A percentile compares a stretch with the other conserved stretches of the same genome.
phyloP scores from a whole-genome alignment of 495 filamentous ascomycete species.

The Coniosporium apollinis region DNA sequence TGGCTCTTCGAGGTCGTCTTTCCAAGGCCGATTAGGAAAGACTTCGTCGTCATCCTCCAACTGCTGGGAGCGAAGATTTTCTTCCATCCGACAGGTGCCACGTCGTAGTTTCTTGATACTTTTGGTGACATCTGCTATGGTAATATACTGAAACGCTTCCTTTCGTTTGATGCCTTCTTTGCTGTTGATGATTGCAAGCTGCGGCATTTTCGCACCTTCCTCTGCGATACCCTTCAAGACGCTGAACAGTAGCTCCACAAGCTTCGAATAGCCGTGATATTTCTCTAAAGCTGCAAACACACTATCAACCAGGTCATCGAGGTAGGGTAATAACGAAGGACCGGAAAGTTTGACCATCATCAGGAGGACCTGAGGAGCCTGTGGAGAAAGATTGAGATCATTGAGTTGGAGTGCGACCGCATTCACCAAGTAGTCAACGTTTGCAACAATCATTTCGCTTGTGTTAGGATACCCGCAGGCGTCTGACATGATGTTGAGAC shows the following conservation, averaged over 20 bases:
- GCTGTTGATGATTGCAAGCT: constrained; percentile 33
- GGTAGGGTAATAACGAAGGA: constrained; percentile 61
- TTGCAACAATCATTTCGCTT: constrained; percentile 69
- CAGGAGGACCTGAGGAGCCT: constrained; percentile 73
- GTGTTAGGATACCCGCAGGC: constrained; percentile 61
- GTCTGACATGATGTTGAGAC: constrained; percentile 59
- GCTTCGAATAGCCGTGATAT: constrained; percentile 79
- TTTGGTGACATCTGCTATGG: constrained; percentile 25
- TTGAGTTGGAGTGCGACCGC: constrained; percentile 79
- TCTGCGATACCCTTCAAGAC: constrained; percentile 68
- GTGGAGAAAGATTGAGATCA: constrained; percentile 76
- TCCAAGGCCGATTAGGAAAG: constrained; percentile 12
- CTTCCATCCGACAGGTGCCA: no score
- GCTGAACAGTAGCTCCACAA: constrained; percentile 73
- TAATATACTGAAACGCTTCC: constrained; percentile 14
- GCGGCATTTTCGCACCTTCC: constrained; percentile 52
- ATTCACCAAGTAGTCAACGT: constrained; percentile 94
- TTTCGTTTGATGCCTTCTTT: constrained; percentile 10
- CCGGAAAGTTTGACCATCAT: constrained; percentile 93
- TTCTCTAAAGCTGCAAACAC: constrained; percentile 83
- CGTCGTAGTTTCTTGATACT: not conserved
- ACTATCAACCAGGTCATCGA: constrained; percentile 78
- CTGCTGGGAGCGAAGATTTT: no score
- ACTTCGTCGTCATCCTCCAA: not conserved
- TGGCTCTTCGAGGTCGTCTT: constrained; percentile 1